Conservation (phyloP, 164 flowering plant genomes). For the Vitis amurensis region DNA sequence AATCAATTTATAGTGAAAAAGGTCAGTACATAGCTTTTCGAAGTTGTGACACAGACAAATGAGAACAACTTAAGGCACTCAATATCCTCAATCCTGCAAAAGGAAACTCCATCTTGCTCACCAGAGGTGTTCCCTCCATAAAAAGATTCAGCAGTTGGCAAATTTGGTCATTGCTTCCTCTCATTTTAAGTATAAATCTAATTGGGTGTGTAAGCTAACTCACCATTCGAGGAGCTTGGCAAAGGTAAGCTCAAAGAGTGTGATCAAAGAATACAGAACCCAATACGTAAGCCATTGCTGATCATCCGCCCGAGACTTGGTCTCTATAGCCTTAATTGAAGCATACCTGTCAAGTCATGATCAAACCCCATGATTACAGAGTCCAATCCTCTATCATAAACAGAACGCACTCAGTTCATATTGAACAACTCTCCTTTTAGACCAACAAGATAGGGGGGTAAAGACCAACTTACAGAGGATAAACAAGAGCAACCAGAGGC, state of each 20-base stretch:
- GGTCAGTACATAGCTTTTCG: background rate
- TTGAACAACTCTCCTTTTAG: too few species aligned
- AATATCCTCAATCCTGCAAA: too few species aligned
- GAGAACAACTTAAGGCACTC: background rate
- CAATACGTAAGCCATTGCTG: conserved; percentile 64
- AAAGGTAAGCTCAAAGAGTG: conserved; percentile 53
- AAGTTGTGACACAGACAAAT: too few species aligned
- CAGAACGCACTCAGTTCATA: background rate
- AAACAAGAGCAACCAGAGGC: conserved; percentile 77
- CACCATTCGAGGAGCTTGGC: conserved; percentile 47
- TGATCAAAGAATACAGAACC: conserved; percentile 54
- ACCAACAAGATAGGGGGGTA: too few species aligned
- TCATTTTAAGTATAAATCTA: too few species aligned
- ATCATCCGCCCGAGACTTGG: conserved; percentile 34
- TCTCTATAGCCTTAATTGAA: conserved; percentile 53
- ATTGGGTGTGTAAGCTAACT: background rate
- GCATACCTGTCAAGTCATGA: conserved; percentile 37
- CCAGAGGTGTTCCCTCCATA: too few species aligned
- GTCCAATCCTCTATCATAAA: background rate
- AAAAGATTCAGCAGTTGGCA: too few species aligned
- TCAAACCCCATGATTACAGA: background rate
- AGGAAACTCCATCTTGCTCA: too few species aligned
- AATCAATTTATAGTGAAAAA: background rate
- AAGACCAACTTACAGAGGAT: conserved; percentile 71
- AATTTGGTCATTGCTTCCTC: too few species aligned